These are phyloP conservation scores for Termitomyces sp. DNA, from an alignment of 768 basidiomycete species.

Conservation along the genomic window DNA sequence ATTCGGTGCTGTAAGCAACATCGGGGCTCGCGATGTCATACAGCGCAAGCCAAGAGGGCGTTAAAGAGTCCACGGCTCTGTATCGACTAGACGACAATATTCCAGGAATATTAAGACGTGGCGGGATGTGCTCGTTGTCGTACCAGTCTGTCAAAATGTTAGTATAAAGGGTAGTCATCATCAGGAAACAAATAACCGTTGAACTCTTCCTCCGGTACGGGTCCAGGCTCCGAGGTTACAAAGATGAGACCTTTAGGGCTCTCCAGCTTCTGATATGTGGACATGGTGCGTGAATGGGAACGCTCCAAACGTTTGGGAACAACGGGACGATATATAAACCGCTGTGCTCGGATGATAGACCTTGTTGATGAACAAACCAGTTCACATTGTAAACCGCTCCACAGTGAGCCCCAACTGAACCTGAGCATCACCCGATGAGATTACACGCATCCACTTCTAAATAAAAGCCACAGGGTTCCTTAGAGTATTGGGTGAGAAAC, in stretches of 20 bases:
- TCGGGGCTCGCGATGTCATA: conserved; percentile 22
- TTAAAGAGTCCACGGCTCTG: conserved; percentile 20
- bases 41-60: conserved; percentile 24
- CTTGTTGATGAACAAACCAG: conserved; percentile 4
- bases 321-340: neutral
- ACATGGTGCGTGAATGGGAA: neutral
- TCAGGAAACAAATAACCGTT: conserved; percentile 11
- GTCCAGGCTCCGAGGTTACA: conserved; percentile 12
- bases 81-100: conserved; percentile 20
- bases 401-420: neutral
- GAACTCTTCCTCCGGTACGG: conserved; percentile 21
- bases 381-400: conserved; percentile 4
- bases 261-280: conserved; percentile 5
- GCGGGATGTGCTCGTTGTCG: conserved; percentile 25
- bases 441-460: neutral
- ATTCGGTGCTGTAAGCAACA: conserved; percentile 16
- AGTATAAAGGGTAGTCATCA: neutral
- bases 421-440: neutral
- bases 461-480: too few relatives aligned
- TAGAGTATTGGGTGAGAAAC: neutral
- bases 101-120: conserved; percentile 21
- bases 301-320: neutral
- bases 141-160: conserved; percentile 22
- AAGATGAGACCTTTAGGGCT: conserved; percentile 10
- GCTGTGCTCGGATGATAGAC: neutral